Evolutionary conservation across 352 stramenopile species (phyloP).

Genomic region (Phytophthora pini): DNA sequence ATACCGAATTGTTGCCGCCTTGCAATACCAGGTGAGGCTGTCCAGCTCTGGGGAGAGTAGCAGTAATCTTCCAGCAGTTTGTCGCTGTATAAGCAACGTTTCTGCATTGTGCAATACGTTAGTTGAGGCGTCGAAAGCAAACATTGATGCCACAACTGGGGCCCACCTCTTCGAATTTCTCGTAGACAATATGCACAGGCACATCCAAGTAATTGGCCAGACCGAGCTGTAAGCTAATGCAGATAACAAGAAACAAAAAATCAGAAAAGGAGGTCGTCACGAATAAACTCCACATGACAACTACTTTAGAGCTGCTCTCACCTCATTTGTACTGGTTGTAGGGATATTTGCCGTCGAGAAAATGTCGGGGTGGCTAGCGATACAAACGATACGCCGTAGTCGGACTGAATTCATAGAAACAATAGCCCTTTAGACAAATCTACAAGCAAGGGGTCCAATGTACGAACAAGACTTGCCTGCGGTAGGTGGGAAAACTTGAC

Average conservation of each 20-base stretch:
- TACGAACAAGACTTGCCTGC: constrained; percentile 49
- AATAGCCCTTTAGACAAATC: neutral
- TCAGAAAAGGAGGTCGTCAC: constrained; percentile 3
- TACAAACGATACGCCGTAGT: constrained; percentile 82
- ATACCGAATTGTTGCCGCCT: constrained; percentile 80
- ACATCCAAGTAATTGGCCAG: constrained; percentile 74
- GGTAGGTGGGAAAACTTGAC: constrained; percentile 79
- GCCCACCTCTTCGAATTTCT: constrained; percentile 77
- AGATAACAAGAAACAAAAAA: neutral
- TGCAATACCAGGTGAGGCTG: constrained; percentile 69
- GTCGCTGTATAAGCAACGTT: constrained; percentile 81
- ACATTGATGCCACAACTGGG: too few species aligned
- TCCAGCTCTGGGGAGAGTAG: constrained; percentile 87
- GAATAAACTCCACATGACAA: neutral
- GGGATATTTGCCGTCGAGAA: constrained; percentile 63
- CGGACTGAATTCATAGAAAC: constrained; percentile 53
- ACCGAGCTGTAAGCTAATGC: constrained; percentile 71
- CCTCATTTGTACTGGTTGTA: constrained; percentile 86
- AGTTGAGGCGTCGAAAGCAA: too few species aligned
- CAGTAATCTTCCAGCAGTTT: constrained; percentile 85
- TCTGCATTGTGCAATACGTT: constrained; percentile 41
- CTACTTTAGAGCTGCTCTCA: constrained; percentile 18
- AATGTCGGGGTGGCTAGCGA: constrained; percentile 62
- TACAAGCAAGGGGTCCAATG: too few species aligned
- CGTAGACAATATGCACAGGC: constrained; percentile 71